Evolutionary conservation across 2,329 filamentous ascomycete genomes (phyloP).

Genomic region (Aspergillus sp.): DNA sequence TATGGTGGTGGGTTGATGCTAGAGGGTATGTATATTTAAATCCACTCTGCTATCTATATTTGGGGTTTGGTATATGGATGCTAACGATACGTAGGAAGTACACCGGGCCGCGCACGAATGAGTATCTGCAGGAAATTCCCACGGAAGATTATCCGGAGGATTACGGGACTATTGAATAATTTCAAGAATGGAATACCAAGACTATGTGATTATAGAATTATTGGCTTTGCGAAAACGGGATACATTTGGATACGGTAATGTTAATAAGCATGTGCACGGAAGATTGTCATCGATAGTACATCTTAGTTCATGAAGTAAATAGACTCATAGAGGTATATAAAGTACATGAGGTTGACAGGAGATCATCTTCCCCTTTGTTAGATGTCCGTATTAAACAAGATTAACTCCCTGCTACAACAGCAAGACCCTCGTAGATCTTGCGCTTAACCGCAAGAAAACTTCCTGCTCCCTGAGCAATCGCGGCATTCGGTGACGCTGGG

Average conservation of each 20-base stretch:
- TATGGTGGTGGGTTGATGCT: slow-evolving; percentile 50
- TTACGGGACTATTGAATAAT: slow-evolving; percentile 16
- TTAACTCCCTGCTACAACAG: slow-evolving; percentile 73
- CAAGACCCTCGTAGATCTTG: slow-evolving; percentile 91
- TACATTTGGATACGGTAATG: neutral
- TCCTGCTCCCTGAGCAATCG: slow-evolving; percentile 52
- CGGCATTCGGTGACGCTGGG: slow-evolving; percentile 42
- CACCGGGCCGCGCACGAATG: slow-evolving; percentile 59
- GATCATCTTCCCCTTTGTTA: neutral
- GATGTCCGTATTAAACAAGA: neutral
- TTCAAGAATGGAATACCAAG: neutral
- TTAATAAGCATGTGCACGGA: neutral
- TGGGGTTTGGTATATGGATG: neutral
- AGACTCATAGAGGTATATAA: neutral
- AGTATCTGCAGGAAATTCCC: slow-evolving; percentile 42
- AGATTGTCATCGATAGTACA: neutral
- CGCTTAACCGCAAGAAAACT: slow-evolving; percentile 85
- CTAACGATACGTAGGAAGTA: slow-evolving; percentile 49
- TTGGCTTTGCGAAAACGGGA: neutral
- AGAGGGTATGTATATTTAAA: slow-evolving; percentile 33
- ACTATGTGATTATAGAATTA: neutral
- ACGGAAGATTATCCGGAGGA: slow-evolving; percentile 30
- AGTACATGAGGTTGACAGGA: neutral
- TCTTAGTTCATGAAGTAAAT: neutral
- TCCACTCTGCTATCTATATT: slow-evolving; percentile 12